These are phyloP conservation scores for Tricholoma hemisulphureum DNA, from an alignment of 768 basidiomycete genomes.

Conservation along the genomic window DNA sequence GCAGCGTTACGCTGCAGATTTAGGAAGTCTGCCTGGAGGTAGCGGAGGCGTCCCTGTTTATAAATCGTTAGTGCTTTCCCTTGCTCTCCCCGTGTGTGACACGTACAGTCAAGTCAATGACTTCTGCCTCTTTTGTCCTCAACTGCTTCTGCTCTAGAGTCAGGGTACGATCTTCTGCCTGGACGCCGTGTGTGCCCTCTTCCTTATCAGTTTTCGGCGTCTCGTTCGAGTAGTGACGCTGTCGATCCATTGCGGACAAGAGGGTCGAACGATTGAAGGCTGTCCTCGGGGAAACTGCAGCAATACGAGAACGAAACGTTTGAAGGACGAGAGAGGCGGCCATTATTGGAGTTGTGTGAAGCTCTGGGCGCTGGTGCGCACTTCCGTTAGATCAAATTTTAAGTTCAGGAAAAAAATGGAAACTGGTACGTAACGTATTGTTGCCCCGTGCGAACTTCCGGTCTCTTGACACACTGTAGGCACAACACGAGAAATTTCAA, in stretches of 20 bases:
- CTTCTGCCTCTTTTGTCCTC: slow-evolving; percentile 77
- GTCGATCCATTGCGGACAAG: slow-evolving; percentile 22
- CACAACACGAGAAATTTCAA: not conserved
- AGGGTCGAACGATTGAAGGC: slow-evolving; percentile 22
- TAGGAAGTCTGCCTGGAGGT: slow-evolving; percentile 92
- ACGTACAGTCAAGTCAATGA: slow-evolving; percentile 81
- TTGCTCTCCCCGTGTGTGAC: not conserved
- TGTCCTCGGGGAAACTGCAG: slow-evolving; percentile 52
- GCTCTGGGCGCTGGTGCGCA: slow-evolving; percentile 9
- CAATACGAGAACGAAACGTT: slow-evolving; percentile 57
- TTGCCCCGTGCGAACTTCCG: not conserved
- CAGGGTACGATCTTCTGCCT: slow-evolving; percentile 23
- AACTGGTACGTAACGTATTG: not conserved
- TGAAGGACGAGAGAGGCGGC: slow-evolving; percentile 50
- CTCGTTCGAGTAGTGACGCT: slow-evolving; percentile 62
- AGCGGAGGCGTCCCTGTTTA: slow-evolving; percentile 78
- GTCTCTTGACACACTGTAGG: not conserved
- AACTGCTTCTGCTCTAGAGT: slow-evolving; percentile 48
- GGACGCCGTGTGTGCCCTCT: slow-evolving; percentile 22
- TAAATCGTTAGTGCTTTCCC: slow-evolving; percentile 9
- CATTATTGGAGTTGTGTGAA: slow-evolving; percentile 36
- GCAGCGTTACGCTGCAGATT: slow-evolving; percentile 92
- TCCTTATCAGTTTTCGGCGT: slow-evolving; percentile 34
- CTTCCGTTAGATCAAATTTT: slow-evolving; percentile 17
- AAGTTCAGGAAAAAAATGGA: not conserved